A percentile compares a stretch with the other conserved stretches of the same genome.
Evolutionary conservation across 495 filamentous ascomycete genomes (phyloP).

Genomic region (Recurvomyces mirabilis): DNA sequence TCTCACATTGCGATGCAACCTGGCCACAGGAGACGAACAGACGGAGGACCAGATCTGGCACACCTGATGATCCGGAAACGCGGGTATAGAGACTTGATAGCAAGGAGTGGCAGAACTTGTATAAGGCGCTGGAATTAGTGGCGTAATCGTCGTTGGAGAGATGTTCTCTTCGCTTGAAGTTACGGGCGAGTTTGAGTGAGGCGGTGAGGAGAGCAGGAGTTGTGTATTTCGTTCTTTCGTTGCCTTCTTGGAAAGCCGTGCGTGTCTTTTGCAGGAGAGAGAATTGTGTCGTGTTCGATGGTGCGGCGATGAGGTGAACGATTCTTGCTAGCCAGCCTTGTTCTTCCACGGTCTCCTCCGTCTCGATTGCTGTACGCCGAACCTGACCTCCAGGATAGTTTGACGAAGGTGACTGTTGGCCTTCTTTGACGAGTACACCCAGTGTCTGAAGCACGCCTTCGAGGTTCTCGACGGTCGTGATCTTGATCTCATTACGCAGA

Average conservation of each 20-base stretch:
- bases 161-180: constrained; percentile 84
- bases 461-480: constrained; percentile 64
- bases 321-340: constrained; percentile 92
- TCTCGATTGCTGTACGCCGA: constrained; percentile 56
- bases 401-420: constrained; percentile 71
- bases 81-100: constrained; percentile 83
- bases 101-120: constrained; percentile 85
- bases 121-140: constrained; percentile 74
- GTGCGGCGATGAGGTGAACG: constrained; percentile 71
- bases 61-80: constrained; percentile 52
- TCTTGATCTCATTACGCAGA: constrained; percentile 65
- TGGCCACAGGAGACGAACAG: constrained; percentile 87
- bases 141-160: constrained; percentile 93
- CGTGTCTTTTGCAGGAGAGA: constrained; percentile 76
- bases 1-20: constrained; percentile 80
- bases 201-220: constrained; percentile 87
- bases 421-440: constrained; percentile 85
- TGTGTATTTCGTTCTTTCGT: constrained; percentile 89
- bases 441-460: constrained; percentile 82
- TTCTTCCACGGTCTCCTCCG: constrained; percentile 93
- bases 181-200: constrained; percentile 77
- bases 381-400: constrained; percentile 61
- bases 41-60: constrained; percentile 75
- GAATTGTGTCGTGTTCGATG: constrained; percentile 86
- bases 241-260: constrained; percentile 83